phyloP scores from a whole-genome alignment of 1,284 basidiomycete genomes.

The Pseudozyma thailandica region DNA sequence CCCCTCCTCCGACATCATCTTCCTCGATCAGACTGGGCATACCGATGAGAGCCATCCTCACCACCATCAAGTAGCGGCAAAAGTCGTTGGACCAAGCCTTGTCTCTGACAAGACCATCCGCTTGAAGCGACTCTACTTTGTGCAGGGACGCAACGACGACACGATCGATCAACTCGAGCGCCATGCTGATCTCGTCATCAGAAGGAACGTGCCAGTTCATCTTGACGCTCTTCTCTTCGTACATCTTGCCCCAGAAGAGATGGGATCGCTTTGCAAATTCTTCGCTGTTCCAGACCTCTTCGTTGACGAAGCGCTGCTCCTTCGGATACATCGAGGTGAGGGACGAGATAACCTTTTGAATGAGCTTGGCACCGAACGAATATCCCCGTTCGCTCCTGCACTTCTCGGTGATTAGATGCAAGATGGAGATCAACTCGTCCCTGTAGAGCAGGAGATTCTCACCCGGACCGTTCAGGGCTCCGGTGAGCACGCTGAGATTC shows the following conservation, averaged over 20 bases:
- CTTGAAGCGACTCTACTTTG: conserved; percentile 75
- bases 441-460: conserved; percentile 75
- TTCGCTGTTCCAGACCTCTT: conserved; percentile 82
- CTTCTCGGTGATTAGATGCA: conserved; percentile 78
- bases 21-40: conserved; percentile 76
- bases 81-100: conserved; percentile 86
- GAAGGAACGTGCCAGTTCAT: conserved; percentile 90
- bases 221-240: conserved; percentile 81
- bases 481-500: conserved; percentile 72
- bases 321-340: conserved; percentile 81
- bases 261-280: conserved; percentile 81
- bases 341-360: conserved; percentile 82
- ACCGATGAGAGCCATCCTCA: conserved; percentile 78
- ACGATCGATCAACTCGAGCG: conserved; percentile 80
- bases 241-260: conserved; percentile 84
- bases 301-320: conserved; percentile 85
- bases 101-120: conserved; percentile 24
- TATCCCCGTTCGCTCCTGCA: conserved; percentile 92
- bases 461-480: conserved; percentile 54
- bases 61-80: conserved; percentile 77
- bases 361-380: conserved; percentile 80
- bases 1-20: conserved; percentile 72
- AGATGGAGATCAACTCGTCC: conserved; percentile 76
- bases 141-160: conserved; percentile 77
- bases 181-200: conserved; percentile 80